Base-by-base conservation (phyloP, 2,329 filamentous ascomycete genomes). In the Pyrenochaeta sp. region DNA sequence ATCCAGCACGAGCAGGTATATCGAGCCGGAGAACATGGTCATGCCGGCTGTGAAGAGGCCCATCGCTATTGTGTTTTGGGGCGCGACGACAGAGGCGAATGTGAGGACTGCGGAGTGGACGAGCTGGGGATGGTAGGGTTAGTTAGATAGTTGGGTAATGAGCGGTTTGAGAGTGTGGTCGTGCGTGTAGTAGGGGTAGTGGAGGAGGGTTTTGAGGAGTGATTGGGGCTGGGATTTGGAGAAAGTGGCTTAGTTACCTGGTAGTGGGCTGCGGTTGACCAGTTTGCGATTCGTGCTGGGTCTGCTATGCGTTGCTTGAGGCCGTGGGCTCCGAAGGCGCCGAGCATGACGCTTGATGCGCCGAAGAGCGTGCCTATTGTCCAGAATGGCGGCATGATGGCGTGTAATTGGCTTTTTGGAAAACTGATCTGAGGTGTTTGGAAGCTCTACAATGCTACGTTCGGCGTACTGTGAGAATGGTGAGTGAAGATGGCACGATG, bases 281-380 rank as follows among this genome's bases (percentile, higher is more conserved):
- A 90, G 71, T 82, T 89, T 5, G 85, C 83, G 40, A 90, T 74
- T 59, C 82, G 82, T 12, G 80, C 75, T 2, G 88, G 87, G 64
- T 90, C 87, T 9, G 82, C 70, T 69, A 89, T 86, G 63, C 80
- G 79, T 58, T 83, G 83, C 78, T 89, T 90, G 40, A 90, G 79
- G 10, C 88, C 88, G 71, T 91, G 88, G 12, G 88, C 87, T 36
- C 88, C 88, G 74, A 90, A 91, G 0, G 88, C 88, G 32, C 88
- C 88, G 54, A 90, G 73, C 15, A 80, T 80, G 48, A 90, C 88
- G 69, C 84, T 83, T 4, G 83, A 78, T 9, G 87, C 88, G 74
- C 87, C 88, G 70, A 84, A 88, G 51, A 90, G 72, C 69, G 85
- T 87, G 59, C 86, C 88, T 51, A 88, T 76, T 40, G 84, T 86